phyloP scores from a whole-genome alignment of 306 rosid species.

The Quercus wislizeni region DNA sequence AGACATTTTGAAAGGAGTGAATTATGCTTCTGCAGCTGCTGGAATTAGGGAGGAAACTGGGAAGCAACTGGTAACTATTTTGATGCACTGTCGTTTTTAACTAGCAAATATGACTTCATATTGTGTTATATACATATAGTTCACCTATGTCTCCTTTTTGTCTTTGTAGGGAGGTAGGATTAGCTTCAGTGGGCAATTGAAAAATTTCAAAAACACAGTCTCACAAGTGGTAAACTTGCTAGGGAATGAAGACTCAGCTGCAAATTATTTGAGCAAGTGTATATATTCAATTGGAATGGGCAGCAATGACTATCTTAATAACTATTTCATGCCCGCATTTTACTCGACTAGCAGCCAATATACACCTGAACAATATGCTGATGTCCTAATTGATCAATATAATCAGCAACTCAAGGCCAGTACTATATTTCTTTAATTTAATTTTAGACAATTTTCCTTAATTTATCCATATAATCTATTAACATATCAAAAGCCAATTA shows the following conservation, averaged over 20 bases:
- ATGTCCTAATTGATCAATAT: slow-evolving; percentile 64
- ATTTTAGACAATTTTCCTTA: neutral
- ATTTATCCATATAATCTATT: neutral
- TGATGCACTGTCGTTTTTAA: neutral
- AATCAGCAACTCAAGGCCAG: slow-evolving; percentile 58
- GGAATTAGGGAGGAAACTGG: slow-evolving; percentile 98
- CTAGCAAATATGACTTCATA: neutral
- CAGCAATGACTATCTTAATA: slow-evolving; percentile 95
- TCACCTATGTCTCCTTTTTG: neutral
- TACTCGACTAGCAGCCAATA: slow-evolving; percentile 58
- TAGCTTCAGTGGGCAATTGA: slow-evolving; percentile 77
- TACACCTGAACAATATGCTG: slow-evolving; percentile 72
- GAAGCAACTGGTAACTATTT: slow-evolving; percentile 61
- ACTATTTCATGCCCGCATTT: slow-evolving; percentile 82
- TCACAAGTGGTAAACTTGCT: slow-evolving; percentile 61
- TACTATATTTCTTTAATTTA: neutral
- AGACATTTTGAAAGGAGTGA: slow-evolving; percentile 70
- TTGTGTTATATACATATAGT: neutral
- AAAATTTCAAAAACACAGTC: slow-evolving; percentile 64
- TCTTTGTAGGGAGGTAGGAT: slow-evolving; percentile 73
- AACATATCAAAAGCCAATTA: too few species aligned
- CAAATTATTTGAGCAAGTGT: slow-evolving; percentile 67
- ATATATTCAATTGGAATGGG: slow-evolving; percentile 87
- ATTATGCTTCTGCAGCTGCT: slow-evolving; percentile 97
- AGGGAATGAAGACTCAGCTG: slow-evolving; percentile 55